Base-by-base conservation (phyloP, 176 grass and related monocot genomes). In the Panicum miliaceum region DNA sequence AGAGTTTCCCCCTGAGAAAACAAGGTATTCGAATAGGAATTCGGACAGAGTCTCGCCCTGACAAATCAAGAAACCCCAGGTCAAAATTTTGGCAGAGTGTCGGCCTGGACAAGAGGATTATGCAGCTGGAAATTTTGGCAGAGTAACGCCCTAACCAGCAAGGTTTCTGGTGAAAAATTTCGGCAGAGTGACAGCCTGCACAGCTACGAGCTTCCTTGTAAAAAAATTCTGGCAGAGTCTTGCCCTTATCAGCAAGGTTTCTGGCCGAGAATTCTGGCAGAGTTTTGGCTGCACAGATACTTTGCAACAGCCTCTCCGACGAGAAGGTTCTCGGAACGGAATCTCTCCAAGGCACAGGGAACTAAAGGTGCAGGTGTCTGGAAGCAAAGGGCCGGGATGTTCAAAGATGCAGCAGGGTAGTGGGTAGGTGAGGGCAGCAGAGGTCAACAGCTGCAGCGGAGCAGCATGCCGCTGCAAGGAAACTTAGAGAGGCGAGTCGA, bases 301-400 rank as follows among this genome's bases (percentile, higher is more conserved):
- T 80, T 19, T 60, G 23, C 6, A 61, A 76, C 71, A 81, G 22
- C n/a, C 48, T 32, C 8, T 84, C 57, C 15, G 48, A 80, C 53
- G 22, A 32, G 50, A 66, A 75, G 23, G 69, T 77, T 23, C 14
- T 23, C 14, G 64, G 53, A 38, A 77, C 83, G 52, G 88, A 86
- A 90, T 82, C 88, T 82, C 88, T 90, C 79, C 83, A 69, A 85
- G 59, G 50, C 36, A 71, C 34, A 42, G 64, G 68, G 74, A 74
- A 42, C 37, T 64, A 51, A 68, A 81, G 22, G 10, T 1, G 40
- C 40, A 70, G 41, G 40, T 32, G 67, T 45, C 35, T 68, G 64
- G 27, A 68, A 22, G 66, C 66, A 42, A 75, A 45, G 36, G 13
- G 13, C 45, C 45, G 45, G 45, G 45, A 10, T 13, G 27, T 64